Evolutionary conservation across 164 flowering plant species (phyloP).

Genomic region (Stephania yunnanensis): DNA sequence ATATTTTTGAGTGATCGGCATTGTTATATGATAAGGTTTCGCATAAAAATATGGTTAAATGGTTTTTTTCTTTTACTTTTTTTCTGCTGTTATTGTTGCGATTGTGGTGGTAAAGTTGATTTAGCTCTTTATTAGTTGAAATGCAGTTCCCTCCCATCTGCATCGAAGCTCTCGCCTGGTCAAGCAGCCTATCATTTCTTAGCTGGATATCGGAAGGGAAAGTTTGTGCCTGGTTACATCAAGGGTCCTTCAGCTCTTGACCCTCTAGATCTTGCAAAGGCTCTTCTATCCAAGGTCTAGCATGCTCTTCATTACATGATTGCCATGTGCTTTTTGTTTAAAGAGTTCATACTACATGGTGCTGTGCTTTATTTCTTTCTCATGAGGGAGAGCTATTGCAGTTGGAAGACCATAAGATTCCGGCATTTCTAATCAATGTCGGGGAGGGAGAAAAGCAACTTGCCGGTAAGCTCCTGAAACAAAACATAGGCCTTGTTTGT

Average conservation of each 20-base stretch:
- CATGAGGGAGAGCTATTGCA: constrained; percentile 18
- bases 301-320: neutral
- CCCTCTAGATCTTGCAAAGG: constrained; percentile 43
- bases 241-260: constrained; percentile 33
- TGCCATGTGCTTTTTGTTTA: neutral
- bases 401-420: constrained; percentile 38
- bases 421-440: constrained; percentile 39
- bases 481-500: neutral
- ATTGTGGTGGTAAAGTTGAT: neutral
- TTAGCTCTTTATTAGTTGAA: neutral
- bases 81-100: neutral
- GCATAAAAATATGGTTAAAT: too few relatives aligned
- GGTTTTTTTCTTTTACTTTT: too few relatives aligned
- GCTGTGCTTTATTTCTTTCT: constrained; percentile 4
- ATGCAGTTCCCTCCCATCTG: constrained; percentile 44
- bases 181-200: constrained; percentile 61
- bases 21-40: too few relatives aligned
- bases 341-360: neutral
- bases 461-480: constrained; percentile 29
- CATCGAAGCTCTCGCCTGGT: constrained; percentile 46
- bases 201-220: constrained; percentile 51
- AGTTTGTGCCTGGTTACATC: constrained; percentile 41
- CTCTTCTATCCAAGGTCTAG: constrained; percentile 33
- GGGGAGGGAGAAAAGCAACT: constrained; percentile 29
- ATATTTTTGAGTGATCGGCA: too few relatives aligned